These are phyloP conservation scores for Hemisphaericaspora xylofermentans DNA, from an alignment of 1,139 yeast species.

Conservation along the genomic window DNA sequence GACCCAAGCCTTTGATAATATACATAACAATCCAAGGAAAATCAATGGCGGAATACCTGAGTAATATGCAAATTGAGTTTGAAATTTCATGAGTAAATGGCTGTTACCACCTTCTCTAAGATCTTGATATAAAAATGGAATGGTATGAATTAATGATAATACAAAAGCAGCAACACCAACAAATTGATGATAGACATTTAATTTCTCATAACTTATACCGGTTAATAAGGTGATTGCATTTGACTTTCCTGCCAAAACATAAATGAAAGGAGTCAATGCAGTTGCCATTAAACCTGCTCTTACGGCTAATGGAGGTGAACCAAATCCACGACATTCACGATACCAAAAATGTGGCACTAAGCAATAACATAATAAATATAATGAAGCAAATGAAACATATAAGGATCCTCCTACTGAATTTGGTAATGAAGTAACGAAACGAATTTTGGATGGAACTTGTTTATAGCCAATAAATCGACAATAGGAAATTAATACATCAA, in stretches of 20 bases:
- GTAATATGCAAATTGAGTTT: slow-evolving; percentile 20
- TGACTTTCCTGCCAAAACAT: slow-evolving; percentile 52
- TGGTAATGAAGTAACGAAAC: slow-evolving; percentile 49
- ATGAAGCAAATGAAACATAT: slow-evolving; percentile 37
- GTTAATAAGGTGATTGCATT: slow-evolving; percentile 52
- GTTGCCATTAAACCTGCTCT: slow-evolving; percentile 54
- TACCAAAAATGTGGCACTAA: slow-evolving; percentile 55
- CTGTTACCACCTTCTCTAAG: slow-evolving; percentile 51
- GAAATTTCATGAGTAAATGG: slow-evolving; percentile 18
- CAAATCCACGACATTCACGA: slow-evolving; percentile 56
- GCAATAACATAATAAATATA: slow-evolving; percentile 48
- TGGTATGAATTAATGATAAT: slow-evolving; percentile 51
- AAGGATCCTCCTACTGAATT: slow-evolving; percentile 48
- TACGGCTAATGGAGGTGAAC: slow-evolving; percentile 64
- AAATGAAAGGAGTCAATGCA: slow-evolving; percentile 53
- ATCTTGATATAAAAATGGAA: slow-evolving; percentile 52
- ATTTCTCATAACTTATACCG: slow-evolving; percentile 56
- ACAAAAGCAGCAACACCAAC: slow-evolving; percentile 46
- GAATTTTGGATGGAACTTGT: slow-evolving; percentile 37
- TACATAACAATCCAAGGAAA: slow-evolving; percentile 45
- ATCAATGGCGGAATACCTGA: slow-evolving; percentile 47
- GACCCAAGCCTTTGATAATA: slow-evolving; percentile 44
- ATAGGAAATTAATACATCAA: slow-evolving; percentile 37
- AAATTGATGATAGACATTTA: slow-evolving; percentile 55
- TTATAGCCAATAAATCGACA: slow-evolving; percentile 50